Base-by-base conservation (phyloP, 495 filamentous ascomycete species). In the Sporormia fimetaria region DNA sequence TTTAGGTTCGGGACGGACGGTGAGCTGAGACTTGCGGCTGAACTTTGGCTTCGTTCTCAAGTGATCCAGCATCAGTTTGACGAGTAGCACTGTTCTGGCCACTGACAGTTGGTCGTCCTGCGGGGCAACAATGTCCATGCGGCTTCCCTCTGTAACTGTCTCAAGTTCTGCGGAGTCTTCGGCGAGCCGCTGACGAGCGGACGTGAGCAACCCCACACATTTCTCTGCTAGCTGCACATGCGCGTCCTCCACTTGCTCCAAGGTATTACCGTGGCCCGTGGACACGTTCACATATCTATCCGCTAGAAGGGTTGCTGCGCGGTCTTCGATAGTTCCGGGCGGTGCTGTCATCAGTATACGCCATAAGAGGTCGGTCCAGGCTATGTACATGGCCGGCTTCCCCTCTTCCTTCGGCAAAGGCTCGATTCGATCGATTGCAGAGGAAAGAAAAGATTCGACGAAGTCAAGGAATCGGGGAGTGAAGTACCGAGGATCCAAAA, bases 281-380 rank as follows among this genome's bases (percentile, higher is more conserved):
- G 35, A 47, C 25, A 70, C 62, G 37, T 80, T 76, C 10, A 94
- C 57, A 49, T 87, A 93, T n/a, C 82, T 66, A 21, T 76, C 67
- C 23, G 87, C 83, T 6, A 94, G 72, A 14, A 74, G 70, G 23
- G 65, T 63, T 17, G 80, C 87, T 3, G 81, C 78, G 30, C 69
- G 61, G 4, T 68, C 61, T 46, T 84, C 85, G 33, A 92, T 77
- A 0, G 73, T 78, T 30, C 71, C 69, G n/a, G 68, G 64, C 3
- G 75, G 76, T 9, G 83, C 77, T 14, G 69, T 76, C 33, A 94
- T 56, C 12, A 88, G 76, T 53, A 94, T 76, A 11, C 72, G 74
- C 88, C 88, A 96, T 33, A 95, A 65, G 28, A 83, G 69, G 37
- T 90, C 83, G 34, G 83, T 68, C 6, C 78, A 81, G 12, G 70